A percentile compares a stretch with the other conserved stretches of the same genome.
Conservation (phyloP, 345 rosid species). For the Corchorus capsularis region DNA sequence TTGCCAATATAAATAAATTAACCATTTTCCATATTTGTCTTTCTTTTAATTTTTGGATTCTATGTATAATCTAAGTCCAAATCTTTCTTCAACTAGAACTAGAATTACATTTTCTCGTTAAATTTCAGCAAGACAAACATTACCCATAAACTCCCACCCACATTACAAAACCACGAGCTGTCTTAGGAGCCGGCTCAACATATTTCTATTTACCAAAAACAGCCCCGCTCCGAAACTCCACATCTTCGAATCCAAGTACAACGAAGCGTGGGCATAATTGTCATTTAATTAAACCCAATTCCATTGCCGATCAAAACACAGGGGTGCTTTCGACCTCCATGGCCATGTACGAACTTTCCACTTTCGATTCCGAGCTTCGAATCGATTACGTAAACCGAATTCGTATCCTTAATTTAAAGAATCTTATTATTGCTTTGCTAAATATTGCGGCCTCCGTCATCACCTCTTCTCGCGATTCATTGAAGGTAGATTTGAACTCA, state of each 20-base stretch:
- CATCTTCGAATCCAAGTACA: background rate
- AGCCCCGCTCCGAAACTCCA: constrained; percentile 10
- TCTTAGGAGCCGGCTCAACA: constrained; percentile 39
- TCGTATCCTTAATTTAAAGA: constrained; percentile 26
- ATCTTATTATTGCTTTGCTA: constrained; percentile 12
- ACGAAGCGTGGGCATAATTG: constrained; percentile 43
- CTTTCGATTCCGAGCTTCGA: constrained; percentile 51
- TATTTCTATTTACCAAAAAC: constrained; percentile 29
- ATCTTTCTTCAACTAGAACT: background rate
- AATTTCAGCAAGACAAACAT: background rate
- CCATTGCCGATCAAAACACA: constrained; percentile 88
- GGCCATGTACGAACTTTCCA: constrained; percentile 56
- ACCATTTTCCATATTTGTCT: too few species aligned
- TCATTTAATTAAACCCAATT: constrained; percentile 38
- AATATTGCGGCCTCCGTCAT: background rate
- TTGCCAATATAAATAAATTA: too few species aligned
- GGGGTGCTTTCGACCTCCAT: constrained; percentile 60
- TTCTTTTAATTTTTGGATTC: background rate
- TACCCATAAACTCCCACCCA: background rate
- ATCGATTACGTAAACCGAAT: constrained; percentile 28
- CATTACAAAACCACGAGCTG: constrained; percentile 22
- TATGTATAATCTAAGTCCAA: background rate
- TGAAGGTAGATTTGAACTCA: constrained; percentile 39
- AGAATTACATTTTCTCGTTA: background rate
- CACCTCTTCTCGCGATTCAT: constrained; percentile 30